phyloP scores from a whole-genome alignment of 495 filamentous ascomycete species.

The Podospora comata region DNA sequence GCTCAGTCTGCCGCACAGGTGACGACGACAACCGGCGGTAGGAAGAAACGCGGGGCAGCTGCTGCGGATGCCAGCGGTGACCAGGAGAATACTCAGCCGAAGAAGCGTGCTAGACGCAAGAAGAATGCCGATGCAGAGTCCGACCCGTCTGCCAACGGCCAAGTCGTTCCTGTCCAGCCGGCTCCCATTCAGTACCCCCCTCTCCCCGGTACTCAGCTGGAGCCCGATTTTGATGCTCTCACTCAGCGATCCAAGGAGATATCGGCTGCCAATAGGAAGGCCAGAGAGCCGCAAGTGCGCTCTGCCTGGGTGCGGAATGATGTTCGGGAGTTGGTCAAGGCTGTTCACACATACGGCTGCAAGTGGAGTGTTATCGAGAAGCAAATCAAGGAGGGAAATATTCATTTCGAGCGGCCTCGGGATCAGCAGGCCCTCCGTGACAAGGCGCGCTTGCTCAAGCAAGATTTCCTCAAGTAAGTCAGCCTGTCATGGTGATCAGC shows the following conservation, averaged over 20 bases:
- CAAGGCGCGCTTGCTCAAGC: slow-evolving; percentile 63
- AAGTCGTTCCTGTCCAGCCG: neutral
- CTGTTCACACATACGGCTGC: slow-evolving; percentile 47
- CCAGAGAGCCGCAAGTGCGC: slow-evolving; percentile 43
- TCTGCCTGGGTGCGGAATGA: slow-evolving; percentile 46
- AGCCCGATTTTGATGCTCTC: slow-evolving; percentile 30
- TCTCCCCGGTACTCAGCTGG: slow-evolving; percentile 21
- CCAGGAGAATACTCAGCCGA: slow-evolving; percentile 12
- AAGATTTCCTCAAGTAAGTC: slow-evolving; percentile 56
- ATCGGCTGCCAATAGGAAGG: slow-evolving; percentile 26
- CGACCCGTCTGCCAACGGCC: neutral
- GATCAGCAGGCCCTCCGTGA: slow-evolving; percentile 63
- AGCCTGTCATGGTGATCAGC: neutral
- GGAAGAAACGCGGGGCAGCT: slow-evolving; percentile 21
- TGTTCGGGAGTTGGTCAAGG: slow-evolving; percentile 46
- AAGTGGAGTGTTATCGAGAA: slow-evolving; percentile 54
- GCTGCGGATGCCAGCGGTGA: slow-evolving; percentile 9
- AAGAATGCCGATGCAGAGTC: slow-evolving; percentile 15
- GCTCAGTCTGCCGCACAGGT: slow-evolving; percentile 26
- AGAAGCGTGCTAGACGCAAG: slow-evolving; percentile 27
- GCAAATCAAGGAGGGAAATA: slow-evolving; percentile 26
- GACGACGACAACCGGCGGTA: neutral
- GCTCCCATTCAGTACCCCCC: slow-evolving; percentile 28
- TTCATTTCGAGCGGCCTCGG: slow-evolving; percentile 43
- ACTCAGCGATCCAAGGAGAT: slow-evolving; percentile 26